Conservation (phyloP, 352 stramenopile species). For the Phytophthora pistaciae region DNA sequence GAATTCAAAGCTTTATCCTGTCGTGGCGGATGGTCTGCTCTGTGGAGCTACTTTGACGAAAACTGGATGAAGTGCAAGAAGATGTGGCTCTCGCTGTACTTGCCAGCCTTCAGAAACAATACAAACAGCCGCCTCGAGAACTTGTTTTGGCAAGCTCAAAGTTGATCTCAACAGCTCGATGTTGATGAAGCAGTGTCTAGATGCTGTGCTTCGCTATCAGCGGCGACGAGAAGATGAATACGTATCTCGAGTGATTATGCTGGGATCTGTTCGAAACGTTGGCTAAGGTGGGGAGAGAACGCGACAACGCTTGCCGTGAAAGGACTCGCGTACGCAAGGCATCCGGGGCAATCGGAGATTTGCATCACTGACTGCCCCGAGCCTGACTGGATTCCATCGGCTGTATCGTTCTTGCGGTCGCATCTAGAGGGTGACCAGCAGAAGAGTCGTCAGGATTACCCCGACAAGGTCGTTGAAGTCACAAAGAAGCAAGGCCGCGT, state of each 20-base stretch:
- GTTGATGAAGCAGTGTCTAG: neutral
- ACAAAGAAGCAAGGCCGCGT: no score
- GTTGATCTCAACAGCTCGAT: neutral
- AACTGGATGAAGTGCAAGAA: conserved; percentile 4
- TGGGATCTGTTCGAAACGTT: no score
- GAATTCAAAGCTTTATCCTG: conserved; percentile 6
- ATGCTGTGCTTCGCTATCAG: neutral
- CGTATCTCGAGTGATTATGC: neutral
- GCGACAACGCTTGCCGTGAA: no score
- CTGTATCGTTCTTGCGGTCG: no score
- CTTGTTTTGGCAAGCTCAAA: conserved; percentile 14
- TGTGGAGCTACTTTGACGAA: neutral
- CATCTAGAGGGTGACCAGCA: no score
- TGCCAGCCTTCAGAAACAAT: conserved; percentile 20
- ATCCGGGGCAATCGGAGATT: no score
- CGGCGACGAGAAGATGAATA: neutral
- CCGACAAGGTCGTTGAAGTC: no score
- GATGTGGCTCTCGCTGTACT: conserved; percentile 3
- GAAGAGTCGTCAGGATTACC: no score
- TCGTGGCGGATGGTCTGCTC: neutral
- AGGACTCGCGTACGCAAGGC: no score
- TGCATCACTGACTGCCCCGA: no score
- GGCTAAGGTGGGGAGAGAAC: neutral
- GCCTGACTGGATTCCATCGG: no score
- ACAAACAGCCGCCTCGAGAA: conserved; percentile 9